Conservation (phyloP, 202 grass and related monocot species). For the Setaria italica region DNA sequence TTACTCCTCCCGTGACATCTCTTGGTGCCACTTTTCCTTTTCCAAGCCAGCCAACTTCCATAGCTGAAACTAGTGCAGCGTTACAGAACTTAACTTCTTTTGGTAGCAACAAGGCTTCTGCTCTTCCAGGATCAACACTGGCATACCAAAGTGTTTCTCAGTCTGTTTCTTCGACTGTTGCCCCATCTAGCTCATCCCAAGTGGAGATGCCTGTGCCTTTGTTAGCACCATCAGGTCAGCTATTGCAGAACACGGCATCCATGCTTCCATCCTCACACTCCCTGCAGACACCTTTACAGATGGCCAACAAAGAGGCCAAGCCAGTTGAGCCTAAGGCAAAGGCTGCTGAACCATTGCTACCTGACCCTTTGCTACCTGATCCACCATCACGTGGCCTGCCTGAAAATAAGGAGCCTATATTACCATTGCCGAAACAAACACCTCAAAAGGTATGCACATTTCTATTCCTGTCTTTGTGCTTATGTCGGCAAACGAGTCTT, state of each 20-base stretch:
- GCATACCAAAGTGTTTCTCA: constrained; percentile 58
- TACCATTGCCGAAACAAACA: constrained; percentile 66
- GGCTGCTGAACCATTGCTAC: constrained; percentile 53
- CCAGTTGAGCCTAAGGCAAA: constrained; percentile 49
- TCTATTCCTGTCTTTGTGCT: not conserved
- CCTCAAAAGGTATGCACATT: constrained; percentile 60
- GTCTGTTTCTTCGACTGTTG: constrained; percentile 45
- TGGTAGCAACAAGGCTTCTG: constrained; percentile 44
- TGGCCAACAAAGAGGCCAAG: constrained; percentile 50
- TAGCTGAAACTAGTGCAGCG: constrained; percentile 50
- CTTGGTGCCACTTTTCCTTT: constrained; percentile 51
- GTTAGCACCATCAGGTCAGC: constrained; percentile 59
- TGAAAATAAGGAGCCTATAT: constrained; percentile 70
- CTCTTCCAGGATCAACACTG: constrained; percentile 46
- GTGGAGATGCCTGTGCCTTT: constrained; percentile 56
- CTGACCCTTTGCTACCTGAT: constrained; percentile 63
- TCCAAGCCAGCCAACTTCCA: constrained; percentile 52
- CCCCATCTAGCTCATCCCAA: constrained; percentile 53
- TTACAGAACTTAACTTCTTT: constrained; percentile 50
- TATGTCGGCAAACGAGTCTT: not conserved
- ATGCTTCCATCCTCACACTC: constrained; percentile 57
- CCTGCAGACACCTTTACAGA: constrained; percentile 57
- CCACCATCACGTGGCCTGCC: constrained; percentile 45
- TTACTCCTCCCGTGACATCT: constrained; percentile 48
- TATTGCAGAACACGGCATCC: constrained; percentile 56